These are phyloP conservation scores for Suillus plorans DNA, from an alignment of 768 basidiomycete species.

Conservation along the genomic window DNA sequence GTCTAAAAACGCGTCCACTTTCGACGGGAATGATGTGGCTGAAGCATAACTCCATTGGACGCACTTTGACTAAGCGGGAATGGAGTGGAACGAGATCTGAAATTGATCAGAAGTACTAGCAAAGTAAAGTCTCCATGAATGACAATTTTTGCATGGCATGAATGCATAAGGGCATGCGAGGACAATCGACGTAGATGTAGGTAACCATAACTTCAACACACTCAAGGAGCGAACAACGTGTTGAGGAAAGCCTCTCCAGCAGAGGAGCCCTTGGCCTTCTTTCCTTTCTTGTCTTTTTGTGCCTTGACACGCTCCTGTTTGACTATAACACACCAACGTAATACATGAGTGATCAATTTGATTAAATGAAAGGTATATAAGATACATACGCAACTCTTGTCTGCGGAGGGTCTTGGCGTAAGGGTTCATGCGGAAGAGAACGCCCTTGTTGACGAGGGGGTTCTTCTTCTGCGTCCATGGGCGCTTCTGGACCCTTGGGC, in stretches of 20 bases:
- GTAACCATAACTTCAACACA: conserved; percentile 8
- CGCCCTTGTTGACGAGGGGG: conserved; percentile 89
- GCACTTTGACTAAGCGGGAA: not conserved
- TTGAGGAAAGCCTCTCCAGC: conserved; percentile 84
- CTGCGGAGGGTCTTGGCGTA: conserved; percentile 94
- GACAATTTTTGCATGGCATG: conserved; percentile 7
- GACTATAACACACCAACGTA: conserved; percentile 43
- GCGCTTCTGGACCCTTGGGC: conserved; percentile 82
- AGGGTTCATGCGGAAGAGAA: conserved; percentile 97
- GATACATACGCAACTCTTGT: conserved; percentile 78
- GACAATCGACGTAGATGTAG: conserved; percentile 8
- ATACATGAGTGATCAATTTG: conserved; percentile 8
- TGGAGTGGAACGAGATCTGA: not conserved
- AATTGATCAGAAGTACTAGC: not conserved
- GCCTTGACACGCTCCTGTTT: conserved; percentile 73
- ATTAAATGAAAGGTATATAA: not conserved
- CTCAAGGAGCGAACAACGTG: conserved; percentile 83
- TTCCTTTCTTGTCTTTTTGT: conserved; percentile 56
- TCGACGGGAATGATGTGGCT: not conserved
- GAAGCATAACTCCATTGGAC: not conserved
- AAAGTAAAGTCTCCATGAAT: conserved; percentile 1
- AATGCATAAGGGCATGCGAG: conserved; percentile 14
- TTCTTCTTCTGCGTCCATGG: conserved; percentile 99
- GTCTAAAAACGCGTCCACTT: not conserved
- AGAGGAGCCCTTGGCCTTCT: conserved; percentile 64